phyloP scores from a whole-genome alignment of 2,329 filamentous ascomycete genomes.

The Fusarium piperis region DNA sequence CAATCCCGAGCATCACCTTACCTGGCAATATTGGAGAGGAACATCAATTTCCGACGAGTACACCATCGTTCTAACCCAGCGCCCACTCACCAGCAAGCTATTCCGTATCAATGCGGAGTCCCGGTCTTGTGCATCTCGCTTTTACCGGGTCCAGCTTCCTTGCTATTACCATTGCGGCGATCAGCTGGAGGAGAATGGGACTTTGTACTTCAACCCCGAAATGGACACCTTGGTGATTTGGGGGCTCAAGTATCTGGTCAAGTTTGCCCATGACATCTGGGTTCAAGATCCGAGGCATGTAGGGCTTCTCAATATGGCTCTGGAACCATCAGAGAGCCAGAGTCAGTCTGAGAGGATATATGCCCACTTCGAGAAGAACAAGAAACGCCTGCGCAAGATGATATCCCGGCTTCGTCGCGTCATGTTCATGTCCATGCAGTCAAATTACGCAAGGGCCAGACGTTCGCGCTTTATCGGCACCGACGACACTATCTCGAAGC shows the following conservation, averaged over 20 bases:
- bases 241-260: not conserved
- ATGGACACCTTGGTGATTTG: not conserved
- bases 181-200: not conserved
- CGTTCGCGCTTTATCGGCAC: not conserved
- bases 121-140: not conserved
- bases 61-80: not conserved
- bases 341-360: not conserved
- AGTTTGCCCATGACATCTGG: not conserved
- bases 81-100: not conserved
- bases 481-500: not conserved
- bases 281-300: not conserved
- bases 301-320: not conserved
- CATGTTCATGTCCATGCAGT: not conserved
- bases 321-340: too few species aligned
- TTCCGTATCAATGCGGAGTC: not conserved
- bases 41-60: not conserved
- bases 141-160: not conserved
- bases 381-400: not conserved
- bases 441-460: fast-evolving
- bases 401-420: not conserved
- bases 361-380: not conserved
- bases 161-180: not conserved
- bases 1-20: too few species aligned
- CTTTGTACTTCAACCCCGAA: not conserved
- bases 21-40: too few species aligned